phyloP scores from a whole-genome alignment of 208 protist species.

The Acanthamoeba healyi region DNA sequence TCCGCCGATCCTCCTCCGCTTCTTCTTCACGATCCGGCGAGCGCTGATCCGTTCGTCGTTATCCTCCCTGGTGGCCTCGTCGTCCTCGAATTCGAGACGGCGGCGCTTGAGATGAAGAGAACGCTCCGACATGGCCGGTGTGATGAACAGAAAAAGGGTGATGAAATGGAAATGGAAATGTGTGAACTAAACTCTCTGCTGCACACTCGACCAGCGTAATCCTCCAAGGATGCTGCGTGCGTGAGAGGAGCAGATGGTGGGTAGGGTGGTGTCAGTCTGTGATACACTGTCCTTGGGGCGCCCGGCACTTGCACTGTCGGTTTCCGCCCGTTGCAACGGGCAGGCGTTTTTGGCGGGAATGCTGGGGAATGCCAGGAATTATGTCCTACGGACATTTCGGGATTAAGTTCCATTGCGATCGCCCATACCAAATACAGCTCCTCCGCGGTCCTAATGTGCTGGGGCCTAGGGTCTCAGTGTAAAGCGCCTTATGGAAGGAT shows the following conservation, averaged over 20 bases:
- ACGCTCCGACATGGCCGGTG: not conserved
- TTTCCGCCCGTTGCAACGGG: not conserved
- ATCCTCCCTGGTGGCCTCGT: not conserved
- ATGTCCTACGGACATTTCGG: too few species aligned
- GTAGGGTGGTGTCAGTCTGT: not conserved
- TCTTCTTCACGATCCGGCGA: not conserved
- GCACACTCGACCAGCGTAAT: not conserved
- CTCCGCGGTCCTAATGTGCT: too few species aligned
- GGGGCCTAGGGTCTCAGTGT: too few species aligned
- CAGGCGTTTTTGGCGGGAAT: not conserved
- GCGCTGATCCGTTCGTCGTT: not conserved
- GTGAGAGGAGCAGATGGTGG: not conserved
- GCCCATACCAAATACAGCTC: too few species aligned
- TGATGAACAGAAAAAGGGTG: not conserved
- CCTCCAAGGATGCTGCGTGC: not conserved
- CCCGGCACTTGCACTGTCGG: not conserved
- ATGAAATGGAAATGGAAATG: not conserved
- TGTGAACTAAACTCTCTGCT: not conserved
- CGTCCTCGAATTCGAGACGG: constrained; percentile 32
- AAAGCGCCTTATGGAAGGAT: too few species aligned
- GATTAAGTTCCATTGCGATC: too few species aligned
- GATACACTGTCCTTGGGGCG: too few species aligned
- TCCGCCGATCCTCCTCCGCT: not conserved
- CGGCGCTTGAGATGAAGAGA: constrained; percentile 23
- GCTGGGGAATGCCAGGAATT: not conserved